These are phyloP conservation scores for Ceratobasidium sp. DNA, from an alignment of 1,284 basidiomycete genomes.

Conservation along the genomic window DNA sequence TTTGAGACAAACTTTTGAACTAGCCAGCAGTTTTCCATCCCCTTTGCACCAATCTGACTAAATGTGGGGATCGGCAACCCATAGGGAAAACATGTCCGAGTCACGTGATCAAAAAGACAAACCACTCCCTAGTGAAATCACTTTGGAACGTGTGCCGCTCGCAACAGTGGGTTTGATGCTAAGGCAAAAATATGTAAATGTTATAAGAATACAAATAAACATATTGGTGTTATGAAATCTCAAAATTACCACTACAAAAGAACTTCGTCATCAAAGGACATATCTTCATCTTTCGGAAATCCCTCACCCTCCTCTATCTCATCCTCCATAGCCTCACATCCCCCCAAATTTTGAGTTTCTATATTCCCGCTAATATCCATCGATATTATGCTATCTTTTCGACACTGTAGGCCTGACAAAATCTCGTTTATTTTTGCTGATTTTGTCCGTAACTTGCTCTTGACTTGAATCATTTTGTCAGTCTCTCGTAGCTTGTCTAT, in stretches of 20 bases:
- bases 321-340: neutral
- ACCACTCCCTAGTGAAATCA: neutral
- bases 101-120: slow-evolving; percentile 2
- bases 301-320: neutral
- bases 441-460: neutral
- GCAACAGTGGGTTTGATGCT: neutral
- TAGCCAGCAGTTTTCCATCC: too few species aligned
- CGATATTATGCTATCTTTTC: neutral
- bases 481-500: slow-evolving; percentile 10
- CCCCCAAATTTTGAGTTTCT: neutral
- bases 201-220: neutral
- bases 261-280: neutral
- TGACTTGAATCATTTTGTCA: neutral
- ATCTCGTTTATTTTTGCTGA: neutral
- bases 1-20: too few species aligned
- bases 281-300: neutral
- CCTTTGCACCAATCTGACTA: too few species aligned
- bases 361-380: neutral
- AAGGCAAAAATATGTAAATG: too few species aligned
- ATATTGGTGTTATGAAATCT: neutral
- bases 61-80: slow-evolving; percentile 12
- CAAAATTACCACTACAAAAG: neutral
- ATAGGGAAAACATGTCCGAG: neutral
- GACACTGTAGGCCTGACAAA: neutral
- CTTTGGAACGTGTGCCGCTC: neutral